phyloP scores from a whole-genome alignment of 129 eudicot genomes.

The Artemisia argyi region DNA sequence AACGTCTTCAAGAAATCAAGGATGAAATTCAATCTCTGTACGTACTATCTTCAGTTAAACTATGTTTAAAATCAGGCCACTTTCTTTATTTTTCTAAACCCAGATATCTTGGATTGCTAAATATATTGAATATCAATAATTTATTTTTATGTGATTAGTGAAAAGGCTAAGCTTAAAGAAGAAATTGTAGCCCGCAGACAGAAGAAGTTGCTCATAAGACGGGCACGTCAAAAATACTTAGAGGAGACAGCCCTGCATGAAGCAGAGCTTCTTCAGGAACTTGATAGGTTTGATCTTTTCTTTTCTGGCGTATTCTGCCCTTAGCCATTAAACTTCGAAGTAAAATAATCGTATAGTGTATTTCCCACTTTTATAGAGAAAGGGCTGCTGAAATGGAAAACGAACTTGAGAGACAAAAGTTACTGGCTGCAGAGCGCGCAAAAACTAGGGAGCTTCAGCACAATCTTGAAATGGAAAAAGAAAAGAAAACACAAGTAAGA shows the following conservation, averaged over 20 bases:
- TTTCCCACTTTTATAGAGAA: conserved; percentile 51
- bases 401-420: conserved; percentile 85
- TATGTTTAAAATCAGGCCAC: neutral
- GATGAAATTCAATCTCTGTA: conserved; percentile 72
- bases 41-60: conserved; percentile 27
- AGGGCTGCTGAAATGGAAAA: conserved; percentile 72
- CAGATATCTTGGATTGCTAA: neutral
- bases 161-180: conserved; percentile 75
- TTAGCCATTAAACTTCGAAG: neutral
- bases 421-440: conserved; percentile 80
- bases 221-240: conserved; percentile 67
- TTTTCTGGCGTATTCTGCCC: neutral
- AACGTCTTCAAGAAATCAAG: conserved; percentile 78
- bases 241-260: conserved; percentile 86
- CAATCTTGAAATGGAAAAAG: conserved; percentile 89
- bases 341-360: neutral
- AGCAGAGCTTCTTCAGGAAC: conserved; percentile 82
- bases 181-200: conserved; percentile 83
- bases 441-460: conserved; percentile 89
- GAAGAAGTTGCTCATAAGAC: conserved; percentile 62
- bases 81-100: neutral
- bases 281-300: conserved; percentile 66
- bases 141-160: conserved; percentile 39
- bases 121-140: conserved; percentile 8
- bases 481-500: conserved; percentile 86